Percentiles rank a stretch among this genome's conserved stretches.
Evolutionary conservation across 495 filamentous ascomycete genomes (phyloP).

Genomic region (Mycothermus thermophilus): DNA sequence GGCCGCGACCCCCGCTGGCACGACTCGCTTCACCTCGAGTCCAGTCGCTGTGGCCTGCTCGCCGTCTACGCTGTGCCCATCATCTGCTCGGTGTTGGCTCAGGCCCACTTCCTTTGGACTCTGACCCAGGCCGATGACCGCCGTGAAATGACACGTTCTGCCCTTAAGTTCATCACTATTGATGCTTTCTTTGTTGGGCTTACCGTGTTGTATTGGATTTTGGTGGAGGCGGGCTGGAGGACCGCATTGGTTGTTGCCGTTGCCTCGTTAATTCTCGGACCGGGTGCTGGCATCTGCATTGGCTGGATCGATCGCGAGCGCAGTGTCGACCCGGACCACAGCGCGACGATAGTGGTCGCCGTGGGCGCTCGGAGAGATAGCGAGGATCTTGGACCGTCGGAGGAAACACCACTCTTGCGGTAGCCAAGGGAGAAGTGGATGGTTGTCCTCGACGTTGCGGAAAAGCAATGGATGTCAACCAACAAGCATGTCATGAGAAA

Average conservation of each 20-base stretch:
- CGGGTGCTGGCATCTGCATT: constrained; percentile 25
- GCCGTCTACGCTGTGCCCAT: constrained; percentile 25
- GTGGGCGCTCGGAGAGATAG: constrained; percentile 11
- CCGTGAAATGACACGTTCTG: constrained; percentile 26
- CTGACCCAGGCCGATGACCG: constrained; percentile 22
- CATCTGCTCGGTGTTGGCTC: constrained; percentile 18
- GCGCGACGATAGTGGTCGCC: constrained; percentile 20
- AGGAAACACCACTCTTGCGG: constrained; percentile 21
- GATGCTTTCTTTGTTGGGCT: constrained; percentile 20
- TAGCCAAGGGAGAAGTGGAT: neutral
- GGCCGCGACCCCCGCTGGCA: constrained; percentile 7
- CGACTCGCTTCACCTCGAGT: constrained; percentile 21
- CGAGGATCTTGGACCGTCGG: constrained; percentile 5
- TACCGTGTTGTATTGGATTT: constrained; percentile 29
- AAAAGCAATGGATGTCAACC: too few relatives aligned
- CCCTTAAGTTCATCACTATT: constrained; percentile 22
- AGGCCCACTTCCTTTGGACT: constrained; percentile 18
- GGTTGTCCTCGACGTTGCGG: too few relatives aligned
- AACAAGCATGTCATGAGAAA: too few relatives aligned
- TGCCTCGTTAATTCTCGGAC: constrained; percentile 19
- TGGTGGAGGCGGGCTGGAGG: constrained; percentile 24
- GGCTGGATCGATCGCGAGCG: constrained; percentile 26
- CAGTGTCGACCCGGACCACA: constrained; percentile 16
- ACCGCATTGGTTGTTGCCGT: constrained; percentile 17
- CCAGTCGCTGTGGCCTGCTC: constrained; percentile 11